Evolutionary conservation across 257 asterid species (phyloP).

Genomic region (Ligustrum vulgare): DNA sequence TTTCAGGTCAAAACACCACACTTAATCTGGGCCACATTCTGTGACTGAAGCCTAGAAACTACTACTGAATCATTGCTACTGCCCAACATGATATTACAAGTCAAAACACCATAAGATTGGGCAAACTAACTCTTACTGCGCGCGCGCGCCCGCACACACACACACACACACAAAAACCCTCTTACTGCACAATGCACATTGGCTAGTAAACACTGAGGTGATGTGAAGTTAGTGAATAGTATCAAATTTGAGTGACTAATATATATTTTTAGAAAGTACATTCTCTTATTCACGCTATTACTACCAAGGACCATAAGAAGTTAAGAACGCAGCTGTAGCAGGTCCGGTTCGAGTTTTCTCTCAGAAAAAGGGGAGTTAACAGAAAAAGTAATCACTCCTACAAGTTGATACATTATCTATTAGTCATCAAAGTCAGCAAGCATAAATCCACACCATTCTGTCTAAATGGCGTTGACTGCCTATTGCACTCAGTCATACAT

Average conservation of each 20-base stretch:
- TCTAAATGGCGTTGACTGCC: background rate
- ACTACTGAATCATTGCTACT: background rate
- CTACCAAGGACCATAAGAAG: background rate
- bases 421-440: background rate
- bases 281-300: background rate
- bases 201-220: background rate
- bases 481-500: background rate
- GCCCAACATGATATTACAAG: background rate
- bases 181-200: too few species aligned
- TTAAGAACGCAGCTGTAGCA: background rate
- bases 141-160: too few species aligned
- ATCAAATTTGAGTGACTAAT: background rate
- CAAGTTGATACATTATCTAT: background rate
- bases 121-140: background rate
- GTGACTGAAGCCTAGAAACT: background rate
- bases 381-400: background rate
- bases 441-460: slow-evolving; percentile 1
- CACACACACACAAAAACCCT: too few species aligned
- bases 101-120: background rate
- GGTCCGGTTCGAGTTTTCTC: background rate
- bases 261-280: background rate
- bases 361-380: background rate
- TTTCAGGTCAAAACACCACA: background rate
- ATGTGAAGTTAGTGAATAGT: background rate
- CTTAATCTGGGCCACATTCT: background rate